A percentile compares a stretch with the other conserved stretches of the same genome.
phyloP scores from a whole-genome alignment of 192 early-diverging fungal species.

The Phlyctochytrium arcticum region DNA sequence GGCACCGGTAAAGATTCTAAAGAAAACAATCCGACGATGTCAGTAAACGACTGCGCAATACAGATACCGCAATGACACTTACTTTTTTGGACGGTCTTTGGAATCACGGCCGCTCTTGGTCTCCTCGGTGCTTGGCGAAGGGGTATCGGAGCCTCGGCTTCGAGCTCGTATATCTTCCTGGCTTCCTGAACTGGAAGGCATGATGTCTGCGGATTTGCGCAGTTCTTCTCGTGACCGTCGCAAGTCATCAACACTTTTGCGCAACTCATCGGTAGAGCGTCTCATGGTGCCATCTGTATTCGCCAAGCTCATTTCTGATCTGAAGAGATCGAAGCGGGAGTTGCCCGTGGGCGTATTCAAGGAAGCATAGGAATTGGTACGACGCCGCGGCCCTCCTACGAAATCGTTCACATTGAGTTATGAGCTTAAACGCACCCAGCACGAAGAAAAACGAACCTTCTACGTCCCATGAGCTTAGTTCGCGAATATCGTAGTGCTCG shows the following conservation, averaged over 20 bases:
- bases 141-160: background rate
- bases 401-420: background rate
- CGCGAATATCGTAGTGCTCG: slow-evolving; percentile 42
- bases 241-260: slow-evolving; percentile 4
- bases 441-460: slow-evolving; percentile 23
- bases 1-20: background rate
- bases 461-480: slow-evolving; percentile 27
- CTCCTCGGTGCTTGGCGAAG: background rate
- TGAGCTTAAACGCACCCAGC: background rate
- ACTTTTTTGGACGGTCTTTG: background rate
- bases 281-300: background rate
- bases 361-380: slow-evolving; percentile 23
- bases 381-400: slow-evolving; percentile 26
- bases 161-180: background rate
- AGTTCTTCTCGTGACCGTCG: background rate
- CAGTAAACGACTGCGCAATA: background rate
- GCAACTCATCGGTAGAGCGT: background rate
- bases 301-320: background rate
- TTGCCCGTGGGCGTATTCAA: background rate
- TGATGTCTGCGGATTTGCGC: background rate
- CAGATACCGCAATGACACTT: background rate
- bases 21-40: too few relatives aligned
- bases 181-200: background rate
- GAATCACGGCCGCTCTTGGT: too few relatives aligned
- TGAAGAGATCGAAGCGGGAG: slow-evolving; percentile 20